Conservation (phyloP, 2,329 filamentous ascomycete genomes). For the Aspergillus quadrilineatus region DNA sequence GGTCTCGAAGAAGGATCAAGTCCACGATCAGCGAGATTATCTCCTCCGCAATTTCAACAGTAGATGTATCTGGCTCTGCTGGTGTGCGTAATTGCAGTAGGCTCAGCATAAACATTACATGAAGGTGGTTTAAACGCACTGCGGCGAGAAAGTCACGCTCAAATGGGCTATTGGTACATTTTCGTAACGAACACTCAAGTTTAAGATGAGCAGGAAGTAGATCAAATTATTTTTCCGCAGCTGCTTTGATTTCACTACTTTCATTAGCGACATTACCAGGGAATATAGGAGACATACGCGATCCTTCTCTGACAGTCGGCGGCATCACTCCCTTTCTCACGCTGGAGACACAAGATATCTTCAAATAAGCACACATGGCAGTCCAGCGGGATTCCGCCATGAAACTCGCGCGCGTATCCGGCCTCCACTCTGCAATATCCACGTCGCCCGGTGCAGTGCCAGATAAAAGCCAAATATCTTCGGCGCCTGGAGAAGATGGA, state of each 20-base stretch:
- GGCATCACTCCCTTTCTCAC: background rate
- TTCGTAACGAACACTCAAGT: constrained; percentile 14
- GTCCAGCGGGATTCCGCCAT: background rate
- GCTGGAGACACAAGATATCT: background rate
- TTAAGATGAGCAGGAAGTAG: background rate
- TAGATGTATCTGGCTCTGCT: background rate
- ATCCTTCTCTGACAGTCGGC: background rate
- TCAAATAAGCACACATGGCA: background rate
- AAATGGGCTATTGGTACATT: constrained; percentile 23
- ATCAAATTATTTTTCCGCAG: background rate
- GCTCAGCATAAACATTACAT: constrained; percentile 28
- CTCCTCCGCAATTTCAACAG: constrained; percentile 24
- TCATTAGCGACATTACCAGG: background rate
- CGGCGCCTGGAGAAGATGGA: background rate
- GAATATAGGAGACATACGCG: background rate
- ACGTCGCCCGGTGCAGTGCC: background rate
- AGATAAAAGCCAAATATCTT: background rate
- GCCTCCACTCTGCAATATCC: background rate
- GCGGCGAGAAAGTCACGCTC: constrained; percentile 28
- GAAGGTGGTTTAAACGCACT: constrained; percentile 28
- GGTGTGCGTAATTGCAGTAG: constrained; percentile 13
- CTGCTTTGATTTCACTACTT: background rate
- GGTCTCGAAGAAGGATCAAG: constrained; percentile 28
- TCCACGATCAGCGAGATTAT: constrained; percentile 30
- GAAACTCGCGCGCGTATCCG: background rate